Evolutionary conservation across 306 rosid genomes (phyloP).

Genomic region (Trifolium dubium): DNA sequence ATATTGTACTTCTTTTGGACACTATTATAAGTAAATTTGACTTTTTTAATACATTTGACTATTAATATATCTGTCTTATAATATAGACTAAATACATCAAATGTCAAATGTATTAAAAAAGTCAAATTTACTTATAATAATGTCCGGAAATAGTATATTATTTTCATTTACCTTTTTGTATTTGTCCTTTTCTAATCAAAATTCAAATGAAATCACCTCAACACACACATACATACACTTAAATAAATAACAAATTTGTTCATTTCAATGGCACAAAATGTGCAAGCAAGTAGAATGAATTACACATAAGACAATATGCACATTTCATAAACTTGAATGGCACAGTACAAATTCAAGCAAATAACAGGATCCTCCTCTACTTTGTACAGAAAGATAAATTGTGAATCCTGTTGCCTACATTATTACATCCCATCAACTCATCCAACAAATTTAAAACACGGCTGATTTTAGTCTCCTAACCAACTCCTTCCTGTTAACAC

Average conservation of each 20-base stretch:
- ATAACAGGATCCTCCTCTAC: slow-evolving; percentile 40
- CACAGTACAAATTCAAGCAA: slow-evolving; percentile 2
- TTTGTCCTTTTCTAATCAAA: slow-evolving; percentile 2
- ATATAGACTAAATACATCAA: too few species aligned
- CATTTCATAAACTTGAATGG: slow-evolving; percentile 41
- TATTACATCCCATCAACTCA: slow-evolving; percentile 36
- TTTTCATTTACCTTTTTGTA: background rate
- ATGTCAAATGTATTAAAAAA: too few species aligned
- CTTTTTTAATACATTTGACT: too few species aligned
- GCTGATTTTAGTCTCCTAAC: slow-evolving; percentile 60
- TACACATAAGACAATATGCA: slow-evolving; percentile 2
- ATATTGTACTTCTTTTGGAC: too few species aligned
- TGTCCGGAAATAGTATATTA: too few species aligned
- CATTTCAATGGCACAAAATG: background rate
- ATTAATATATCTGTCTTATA: too few species aligned
- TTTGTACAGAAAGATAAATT: slow-evolving; percentile 35
- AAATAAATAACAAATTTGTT: background rate
- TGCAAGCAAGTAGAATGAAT: background rate
- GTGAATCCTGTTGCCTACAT: slow-evolving; percentile 34
- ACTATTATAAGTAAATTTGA: too few species aligned
- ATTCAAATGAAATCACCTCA: slow-evolving; percentile 10
- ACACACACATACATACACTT: background rate
- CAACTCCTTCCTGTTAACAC: slow-evolving; percentile 60
- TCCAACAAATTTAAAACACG: slow-evolving; percentile 35
- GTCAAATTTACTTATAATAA: too few species aligned